These are phyloP conservation scores for Calycina herbarum DNA, from an alignment of 2,329 filamentous ascomycete genomes.

Conservation along the genomic window DNA sequence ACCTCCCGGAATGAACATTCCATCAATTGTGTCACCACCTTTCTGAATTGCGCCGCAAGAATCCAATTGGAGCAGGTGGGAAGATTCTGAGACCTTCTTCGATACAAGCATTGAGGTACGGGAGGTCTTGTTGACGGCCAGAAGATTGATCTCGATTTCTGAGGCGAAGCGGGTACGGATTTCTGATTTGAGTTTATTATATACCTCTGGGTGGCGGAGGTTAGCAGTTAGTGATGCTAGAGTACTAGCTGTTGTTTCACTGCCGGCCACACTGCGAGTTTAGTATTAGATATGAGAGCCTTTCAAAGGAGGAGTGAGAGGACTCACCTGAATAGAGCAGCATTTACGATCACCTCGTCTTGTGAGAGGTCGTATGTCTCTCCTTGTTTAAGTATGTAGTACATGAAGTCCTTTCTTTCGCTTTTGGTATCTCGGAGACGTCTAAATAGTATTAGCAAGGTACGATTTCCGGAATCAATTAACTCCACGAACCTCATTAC, in stretches of 20 bases:
- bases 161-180: slow-evolving; percentile 41
- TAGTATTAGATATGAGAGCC: too few relatives aligned
- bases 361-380: too few relatives aligned
- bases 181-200: slow-evolving; percentile 41
- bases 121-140: slow-evolving; percentile 8
- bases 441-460: too few relatives aligned
- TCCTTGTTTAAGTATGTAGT: too few relatives aligned
- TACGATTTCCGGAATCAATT: too few relatives aligned
- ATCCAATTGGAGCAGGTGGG: slow-evolving; percentile 16
- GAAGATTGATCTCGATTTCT: slow-evolving; percentile 6
- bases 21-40: slow-evolving; percentile 14
- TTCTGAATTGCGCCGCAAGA: slow-evolving; percentile 12
- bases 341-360: too few relatives aligned
- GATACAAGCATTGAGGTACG: slow-evolving; percentile 16
- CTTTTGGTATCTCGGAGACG: too few relatives aligned
- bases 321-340: too few relatives aligned
- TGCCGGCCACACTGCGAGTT: too few relatives aligned
- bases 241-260: slow-evolving; percentile 13
- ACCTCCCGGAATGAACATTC: slow-evolving; percentile 15
- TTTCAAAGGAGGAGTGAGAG: too few relatives aligned
- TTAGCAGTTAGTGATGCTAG: slow-evolving; percentile 17
- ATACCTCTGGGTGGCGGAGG: slow-evolving; percentile 36
- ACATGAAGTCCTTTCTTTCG: too few relatives aligned
- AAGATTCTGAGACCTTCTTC: slow-evolving; percentile 17
- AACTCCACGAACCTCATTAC: too few relatives aligned